phyloP scores from a whole-genome alignment of 306 rosid species.

The Crataegus laevigata region DNA sequence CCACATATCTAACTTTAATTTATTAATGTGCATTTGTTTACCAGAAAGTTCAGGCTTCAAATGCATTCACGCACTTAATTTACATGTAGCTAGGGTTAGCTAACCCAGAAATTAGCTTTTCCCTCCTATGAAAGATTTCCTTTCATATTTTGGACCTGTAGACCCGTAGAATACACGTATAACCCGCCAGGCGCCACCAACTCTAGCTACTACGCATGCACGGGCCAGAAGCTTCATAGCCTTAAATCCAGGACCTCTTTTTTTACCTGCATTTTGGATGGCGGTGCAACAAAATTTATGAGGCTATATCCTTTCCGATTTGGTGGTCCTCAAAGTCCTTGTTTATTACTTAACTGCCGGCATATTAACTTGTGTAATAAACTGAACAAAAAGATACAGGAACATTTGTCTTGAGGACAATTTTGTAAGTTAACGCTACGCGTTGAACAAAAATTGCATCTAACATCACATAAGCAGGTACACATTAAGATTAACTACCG shows the following conservation, averaged over 20 bases:
- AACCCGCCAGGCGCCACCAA: neutral
- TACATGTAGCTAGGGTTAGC: neutral
- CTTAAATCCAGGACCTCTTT: neutral
- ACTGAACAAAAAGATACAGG: neutral
- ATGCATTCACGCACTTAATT: neutral
- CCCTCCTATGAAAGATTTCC: neutral
- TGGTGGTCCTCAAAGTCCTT: neutral
- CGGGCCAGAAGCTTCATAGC: neutral
- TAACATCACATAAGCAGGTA: neutral
- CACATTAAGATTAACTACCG: too few relatives aligned
- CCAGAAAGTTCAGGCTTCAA: neutral
- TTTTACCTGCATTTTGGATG: neutral
- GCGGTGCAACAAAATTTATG: neutral
- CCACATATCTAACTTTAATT: neutral
- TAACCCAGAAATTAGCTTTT: neutral
- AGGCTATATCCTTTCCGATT: neutral
- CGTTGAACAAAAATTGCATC: neutral
- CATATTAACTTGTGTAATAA: neutral
- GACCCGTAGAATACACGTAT: neutral
- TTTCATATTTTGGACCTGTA: neutral
- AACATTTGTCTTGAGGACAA: neutral
- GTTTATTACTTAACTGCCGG: neutral
- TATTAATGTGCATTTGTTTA: too few relatives aligned
- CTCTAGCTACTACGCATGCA: neutral
- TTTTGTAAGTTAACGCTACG: neutral